A percentile compares a stretch with the other conserved stretches of the same genome.
These are phyloP conservation scores for Beauveria scarabaeidicola DNA, from an alignment of 2,329 filamentous ascomycete species.

Conservation along the genomic window DNA sequence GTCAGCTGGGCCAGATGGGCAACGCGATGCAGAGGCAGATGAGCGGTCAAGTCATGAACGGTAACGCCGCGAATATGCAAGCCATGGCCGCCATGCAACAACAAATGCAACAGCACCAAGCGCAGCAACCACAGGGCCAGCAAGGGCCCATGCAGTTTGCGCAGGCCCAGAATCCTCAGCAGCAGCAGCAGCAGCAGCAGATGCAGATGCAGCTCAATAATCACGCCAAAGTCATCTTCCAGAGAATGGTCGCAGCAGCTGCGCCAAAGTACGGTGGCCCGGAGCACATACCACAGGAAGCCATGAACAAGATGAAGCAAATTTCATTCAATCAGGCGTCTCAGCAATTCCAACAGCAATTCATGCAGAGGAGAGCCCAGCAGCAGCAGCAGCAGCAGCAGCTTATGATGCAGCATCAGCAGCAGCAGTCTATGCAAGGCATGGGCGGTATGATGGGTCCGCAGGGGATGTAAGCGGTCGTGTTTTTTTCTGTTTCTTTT, in stretches of 20 bases:
- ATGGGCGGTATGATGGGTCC: conserved; percentile 50
- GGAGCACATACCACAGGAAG: conserved; percentile 38
- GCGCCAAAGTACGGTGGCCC: conserved; percentile 31
- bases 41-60: conserved; percentile 25
- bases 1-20: conserved; percentile 26
- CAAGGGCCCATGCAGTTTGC: not conserved
- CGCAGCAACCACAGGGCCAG: conserved; percentile 23
- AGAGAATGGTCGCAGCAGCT: conserved; percentile 26
- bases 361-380: conserved; percentile 21
- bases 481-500: not conserved
- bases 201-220: conserved; percentile 27
- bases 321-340: conserved; percentile 30
- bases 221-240: conserved; percentile 29
- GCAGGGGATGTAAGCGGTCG: conserved; percentile 34
- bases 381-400: conserved; percentile 25
- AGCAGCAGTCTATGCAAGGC: conserved; percentile 39
- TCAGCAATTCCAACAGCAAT: conserved; percentile 14
- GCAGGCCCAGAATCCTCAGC: conserved; percentile 18
- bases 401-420: conserved; percentile 27
- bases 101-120: conserved; percentile 25
- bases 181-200: conserved; percentile 21
- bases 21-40: conserved; percentile 31
- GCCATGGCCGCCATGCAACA: conserved; percentile 23
- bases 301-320: conserved; percentile 36
- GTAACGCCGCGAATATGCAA: conserved; percentile 21